Conservation (phyloP, 2,329 filamentous ascomycete genomes). For the Cladophialophora immunda region DNA sequence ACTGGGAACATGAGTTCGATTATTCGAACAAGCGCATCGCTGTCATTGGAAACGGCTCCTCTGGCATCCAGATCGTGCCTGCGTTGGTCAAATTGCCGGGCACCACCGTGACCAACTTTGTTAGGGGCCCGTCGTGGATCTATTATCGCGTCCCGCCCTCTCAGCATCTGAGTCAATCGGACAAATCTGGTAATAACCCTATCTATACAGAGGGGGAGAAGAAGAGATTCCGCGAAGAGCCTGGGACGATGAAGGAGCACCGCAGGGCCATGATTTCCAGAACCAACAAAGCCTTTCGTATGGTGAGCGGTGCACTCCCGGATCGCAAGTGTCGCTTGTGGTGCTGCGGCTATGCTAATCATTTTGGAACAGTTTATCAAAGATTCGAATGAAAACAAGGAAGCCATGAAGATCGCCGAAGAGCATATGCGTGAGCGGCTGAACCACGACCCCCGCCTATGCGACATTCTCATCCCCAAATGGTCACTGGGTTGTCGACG, state of each 20-base stretch:
- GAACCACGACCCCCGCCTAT: too few relatives aligned
- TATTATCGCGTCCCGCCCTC: too few relatives aligned
- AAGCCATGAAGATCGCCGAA: conserved; percentile 21
- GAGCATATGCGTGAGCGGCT: conserved; percentile 31
- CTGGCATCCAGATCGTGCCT: conserved; percentile 44
- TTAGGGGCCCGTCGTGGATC: conserved; percentile 45
- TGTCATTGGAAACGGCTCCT: conserved; percentile 42
- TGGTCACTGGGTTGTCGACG: too few relatives aligned
- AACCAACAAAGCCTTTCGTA: conserved; percentile 46
- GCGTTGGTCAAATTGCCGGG: conserved; percentile 34
- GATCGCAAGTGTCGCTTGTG: too few relatives aligned
- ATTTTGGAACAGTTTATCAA: too few relatives aligned
- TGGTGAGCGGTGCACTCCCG: too few relatives aligned
- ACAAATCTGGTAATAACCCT: too few relatives aligned
- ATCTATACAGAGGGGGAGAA: conserved; percentile 36
- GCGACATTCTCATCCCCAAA: too few relatives aligned
- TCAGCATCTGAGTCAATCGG: too few relatives aligned
- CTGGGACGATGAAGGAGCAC: conserved; percentile 36
- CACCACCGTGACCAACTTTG: conserved; percentile 46
- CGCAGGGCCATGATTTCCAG: conserved; percentile 42
- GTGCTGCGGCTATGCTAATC: too few relatives aligned
- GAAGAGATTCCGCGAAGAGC: conserved; percentile 28
- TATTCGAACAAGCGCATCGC: conserved; percentile 42
- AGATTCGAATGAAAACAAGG: too few relatives aligned
- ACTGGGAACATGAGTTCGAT: conserved; percentile 42